Evolutionary conservation across 169 alveolate species (phyloP), one percentile per base, ranked within the genome.

Genomic region (Babesia divergens): DNA sequence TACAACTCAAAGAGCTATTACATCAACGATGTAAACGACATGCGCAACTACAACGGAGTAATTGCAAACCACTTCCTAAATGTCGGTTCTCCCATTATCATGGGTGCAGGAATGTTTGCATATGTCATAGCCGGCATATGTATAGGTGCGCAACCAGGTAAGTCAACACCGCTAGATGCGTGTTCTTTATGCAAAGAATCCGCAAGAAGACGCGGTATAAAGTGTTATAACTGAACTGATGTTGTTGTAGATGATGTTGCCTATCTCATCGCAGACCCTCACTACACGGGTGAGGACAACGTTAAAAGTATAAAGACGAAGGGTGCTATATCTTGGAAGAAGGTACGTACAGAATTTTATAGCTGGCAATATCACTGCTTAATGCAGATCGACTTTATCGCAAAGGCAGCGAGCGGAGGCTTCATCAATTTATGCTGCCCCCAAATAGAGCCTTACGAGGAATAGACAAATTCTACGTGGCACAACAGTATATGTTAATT

Each of bases 241-340:
- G 16, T 5, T 20, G 0, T 14, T 52, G 49, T 62, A 67, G 82
- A 65, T 35, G 88, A 84, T 34, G 84, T 84, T 22, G 84, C 90
- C 42, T 86, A 86, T 49, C 89, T 86, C 26, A 65, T 86, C 24
- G 86, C 90, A 13, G 92, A 86, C 65, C 92, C 92, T 43, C 92
- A 86, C 58, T 86, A 86, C 65, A 58, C 71, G 18, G 92, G 92
- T 3, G 87, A 84, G 24, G 91, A 86, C 52, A 62, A 60, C 3
- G 37, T 69, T 9, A 87, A 86, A 24, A 14, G 29, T 9, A 74
- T 86, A 4, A 56, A 52, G 37, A 72, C 77, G 54, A 84, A 79
- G 65, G 91, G 92, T 4, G 86, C 80, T 4, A 80, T 86, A 26
- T 77, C 84, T 22, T 86, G 92, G 92, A 86, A 84, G 58, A 84